Base-by-base conservation (phyloP, 75 land plant genomes). In the Sequoia sempervirens region DNA sequence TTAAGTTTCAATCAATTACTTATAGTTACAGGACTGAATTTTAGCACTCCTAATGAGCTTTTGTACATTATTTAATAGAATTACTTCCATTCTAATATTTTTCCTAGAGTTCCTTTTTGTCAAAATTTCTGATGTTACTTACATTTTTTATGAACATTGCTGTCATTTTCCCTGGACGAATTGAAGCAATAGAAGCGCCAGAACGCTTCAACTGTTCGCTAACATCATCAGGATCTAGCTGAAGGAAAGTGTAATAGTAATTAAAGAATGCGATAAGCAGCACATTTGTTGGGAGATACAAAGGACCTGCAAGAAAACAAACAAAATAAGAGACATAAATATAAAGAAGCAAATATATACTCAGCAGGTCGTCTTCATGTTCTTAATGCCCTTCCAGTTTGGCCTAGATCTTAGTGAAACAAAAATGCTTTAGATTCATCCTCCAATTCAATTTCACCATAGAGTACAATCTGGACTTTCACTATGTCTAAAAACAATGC, bases 191-290 rank as follows among this genome's bases (percentile, higher is more conserved):
- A 74, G 99, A 98, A 45, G 99, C 99, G 82, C 99, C 99, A 90
- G 94, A 97, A 46, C 99, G 94, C 90, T 98, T 98, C 86, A 98
- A 86, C 80, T 98, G 99, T 41, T 98, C 99, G 83, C 99, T 98
- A n/a, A 98, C 97, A 88, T 98, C 99, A 85, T 92, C 94, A 69
- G 99, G 99, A 84, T 98, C 99, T 84, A 98, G 87, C 87, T 98
- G 99, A 76, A 98, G 92, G 86, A 98, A 98, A 20, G 99, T 98
- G 81, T 98, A 98, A 88, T 95, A 98, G 85, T 98, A 98, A 75
- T 98, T 98, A 95, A 98, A 98, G 91, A 98, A 98, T 15, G 99
- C 99, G 82, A 98, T 98, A 82, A 98, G 75, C n/a, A 98, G 81
- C 80, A 96, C 94, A 85, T 98, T 98, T 78, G 99, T 94, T 28